A percentile compares a stretch with the other conserved stretches of the same genome.
These are phyloP conservation scores for Pulveroboletus sp. DNA, from an alignment of 768 basidiomycete species.

Conservation along the genomic window DNA sequence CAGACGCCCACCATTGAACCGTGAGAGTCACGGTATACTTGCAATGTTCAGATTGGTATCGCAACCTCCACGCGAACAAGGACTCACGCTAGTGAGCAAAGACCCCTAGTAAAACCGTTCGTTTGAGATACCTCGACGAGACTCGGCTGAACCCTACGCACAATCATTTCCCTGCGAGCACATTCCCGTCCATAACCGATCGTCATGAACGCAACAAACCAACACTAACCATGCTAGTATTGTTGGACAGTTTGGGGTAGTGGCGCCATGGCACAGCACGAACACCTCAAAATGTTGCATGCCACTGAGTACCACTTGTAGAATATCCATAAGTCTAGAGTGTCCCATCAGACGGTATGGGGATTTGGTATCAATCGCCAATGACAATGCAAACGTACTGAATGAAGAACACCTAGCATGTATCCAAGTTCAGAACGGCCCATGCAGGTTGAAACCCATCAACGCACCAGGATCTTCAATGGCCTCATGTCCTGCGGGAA, in stretches of 20 bases:
- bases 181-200: neutral
- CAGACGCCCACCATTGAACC: constrained; percentile 9
- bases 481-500: constrained; percentile 6
- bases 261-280: neutral
- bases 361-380: neutral
- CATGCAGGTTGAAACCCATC: neutral
- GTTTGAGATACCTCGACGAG: neutral
- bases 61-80: too few species aligned
- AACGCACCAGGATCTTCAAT: constrained; percentile 6
- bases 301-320: neutral
- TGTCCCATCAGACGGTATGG: neutral
- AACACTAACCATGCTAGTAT: constrained; percentile 1
- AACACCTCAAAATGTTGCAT: neutral
- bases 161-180: neutral
- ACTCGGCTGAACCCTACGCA: neutral
- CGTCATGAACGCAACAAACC: neutral
- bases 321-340: neutral
- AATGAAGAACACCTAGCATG: neutral
- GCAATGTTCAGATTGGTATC: too few species aligned
- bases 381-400: neutral
- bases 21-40: constrained; percentile 2
- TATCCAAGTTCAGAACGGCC: neutral
- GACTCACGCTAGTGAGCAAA: neutral
- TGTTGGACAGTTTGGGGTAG: neutral
- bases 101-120: neutral